A percentile compares a stretch with the other conserved stretches of the same genome.
phyloP scores from a whole-genome alignment of 306 rosid genomes.

The Psophocarpus tetragonolobus region DNA sequence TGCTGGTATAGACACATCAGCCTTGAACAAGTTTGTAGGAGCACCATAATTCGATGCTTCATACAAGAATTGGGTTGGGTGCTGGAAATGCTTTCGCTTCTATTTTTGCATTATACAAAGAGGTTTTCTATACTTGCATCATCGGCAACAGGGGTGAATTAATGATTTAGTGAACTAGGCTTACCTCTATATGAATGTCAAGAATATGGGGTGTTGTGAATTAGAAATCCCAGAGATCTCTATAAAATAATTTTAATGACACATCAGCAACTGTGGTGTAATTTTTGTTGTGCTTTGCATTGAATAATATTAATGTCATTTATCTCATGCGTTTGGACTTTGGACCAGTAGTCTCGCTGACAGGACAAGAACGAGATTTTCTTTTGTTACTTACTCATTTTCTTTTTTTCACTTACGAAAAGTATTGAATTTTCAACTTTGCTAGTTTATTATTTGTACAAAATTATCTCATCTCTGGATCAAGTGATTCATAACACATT shows the following conservation, averaged over 20 bases:
- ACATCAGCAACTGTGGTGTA: not conserved
- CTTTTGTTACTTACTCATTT: too few species aligned
- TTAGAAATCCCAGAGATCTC: slow-evolving; percentile 13
- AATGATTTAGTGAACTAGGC: slow-evolving; percentile 13
- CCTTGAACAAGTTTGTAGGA: slow-evolving; percentile 69
- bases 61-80: not conserved
- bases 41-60: slow-evolving; percentile 35
- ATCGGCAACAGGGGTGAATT: slow-evolving; percentile 29
- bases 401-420: too few species aligned
- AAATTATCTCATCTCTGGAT: too few species aligned
- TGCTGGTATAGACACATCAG: slow-evolving; percentile 77
- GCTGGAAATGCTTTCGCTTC: slow-evolving; percentile 32
- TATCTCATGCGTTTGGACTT: not conserved
- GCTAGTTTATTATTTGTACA: too few species aligned
- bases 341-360: not conserved
- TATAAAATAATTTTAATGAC: not conserved
- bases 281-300: slow-evolving; percentile 16
- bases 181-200: not conserved
- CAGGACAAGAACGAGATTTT: too few species aligned
- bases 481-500: too few species aligned
- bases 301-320: not conserved
- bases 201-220: not conserved
- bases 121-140: slow-evolving; percentile 1
- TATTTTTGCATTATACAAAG: slow-evolving; percentile 27
- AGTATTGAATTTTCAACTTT: too few species aligned